These are phyloP conservation scores for Beauveria varroae DNA, from an alignment of 2,329 filamentous ascomycete genomes.

Conservation along the genomic window DNA sequence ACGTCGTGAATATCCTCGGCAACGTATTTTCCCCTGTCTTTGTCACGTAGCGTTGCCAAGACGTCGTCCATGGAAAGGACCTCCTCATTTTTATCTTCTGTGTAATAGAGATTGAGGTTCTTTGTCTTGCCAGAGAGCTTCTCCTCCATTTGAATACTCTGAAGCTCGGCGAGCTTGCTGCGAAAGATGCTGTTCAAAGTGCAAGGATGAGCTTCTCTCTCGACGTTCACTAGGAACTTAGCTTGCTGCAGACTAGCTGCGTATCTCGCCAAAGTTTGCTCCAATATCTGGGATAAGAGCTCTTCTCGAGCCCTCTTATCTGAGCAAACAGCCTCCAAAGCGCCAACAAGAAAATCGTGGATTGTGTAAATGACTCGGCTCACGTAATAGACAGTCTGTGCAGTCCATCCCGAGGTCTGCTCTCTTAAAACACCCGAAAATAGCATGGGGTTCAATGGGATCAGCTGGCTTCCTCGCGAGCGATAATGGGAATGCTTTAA, in stretches of 20 bases:
- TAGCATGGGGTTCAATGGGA: constrained; percentile 15
- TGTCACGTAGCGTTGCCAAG: constrained; percentile 10
- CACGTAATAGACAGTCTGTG: constrained; percentile 20
- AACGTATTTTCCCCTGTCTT: constrained; percentile 17
- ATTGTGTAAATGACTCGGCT: constrained; percentile 21
- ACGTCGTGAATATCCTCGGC: constrained; percentile 24
- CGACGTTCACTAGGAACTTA: constrained; percentile 19
- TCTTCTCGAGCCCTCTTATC: constrained; percentile 15
- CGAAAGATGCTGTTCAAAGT: constrained; percentile 23
- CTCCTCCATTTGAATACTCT: not conserved
- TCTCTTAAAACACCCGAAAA: constrained; percentile 19
- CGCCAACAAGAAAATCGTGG: constrained; percentile 21
- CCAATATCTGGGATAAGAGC: constrained; percentile 18
- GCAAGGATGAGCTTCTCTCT: constrained; percentile 21
- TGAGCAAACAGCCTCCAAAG: constrained; percentile 16
- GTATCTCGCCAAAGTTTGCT: constrained; percentile 19
- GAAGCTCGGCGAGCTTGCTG: constrained; percentile 10
- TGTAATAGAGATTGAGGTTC: not conserved
- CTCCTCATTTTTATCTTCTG: too few relatives aligned
- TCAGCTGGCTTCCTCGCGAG: constrained; percentile 20
- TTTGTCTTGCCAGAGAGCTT: constrained; percentile 7
- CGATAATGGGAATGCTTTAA: constrained; percentile 16
- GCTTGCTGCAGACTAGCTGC: constrained; percentile 17
- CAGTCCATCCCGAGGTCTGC: constrained; percentile 24
- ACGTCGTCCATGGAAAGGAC: constrained; percentile 13